Percentiles rank a stretch among this genome's conserved stretches.
phyloP scores from a whole-genome alignment of 352 stramenopile species.

The Saprolegnia parasitica region DNA sequence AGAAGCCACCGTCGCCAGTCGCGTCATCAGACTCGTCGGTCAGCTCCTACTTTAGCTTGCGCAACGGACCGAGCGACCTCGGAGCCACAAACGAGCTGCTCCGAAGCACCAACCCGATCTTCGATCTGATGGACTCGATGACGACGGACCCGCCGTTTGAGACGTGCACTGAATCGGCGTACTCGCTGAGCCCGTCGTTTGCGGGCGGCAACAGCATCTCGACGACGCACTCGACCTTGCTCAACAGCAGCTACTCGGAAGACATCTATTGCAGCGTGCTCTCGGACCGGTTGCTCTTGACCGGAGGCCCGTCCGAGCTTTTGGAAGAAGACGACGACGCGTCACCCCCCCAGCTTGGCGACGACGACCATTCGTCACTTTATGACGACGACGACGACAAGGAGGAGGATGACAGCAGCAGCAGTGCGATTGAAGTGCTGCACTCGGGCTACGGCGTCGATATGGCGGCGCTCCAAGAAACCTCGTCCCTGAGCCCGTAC shows the following conservation, averaged over 20 bases:
- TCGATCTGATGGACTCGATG: not conserved
- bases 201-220: not conserved
- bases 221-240: no score
- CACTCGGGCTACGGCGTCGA: not conserved
- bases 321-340: not conserved
- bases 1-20: not conserved
- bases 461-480: not conserved
- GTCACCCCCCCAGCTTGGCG: no score
- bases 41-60: not conserved
- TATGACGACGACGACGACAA: no score
- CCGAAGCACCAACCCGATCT: not conserved
- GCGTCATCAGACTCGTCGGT: not conserved
- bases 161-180: not conserved
- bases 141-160: no score
- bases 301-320: not conserved
- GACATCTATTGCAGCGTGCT: not conserved
- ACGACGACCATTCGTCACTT: no score
- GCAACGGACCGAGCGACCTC: not conserved
- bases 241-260: not conserved
- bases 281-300: not conserved
- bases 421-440: not conserved
- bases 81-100: not conserved
- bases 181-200: constrained; percentile 11
- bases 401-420: no score
- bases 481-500: not conserved